phyloP scores from a whole-genome alignment of 805 yeast species.

The Candida suzukii region DNA sequence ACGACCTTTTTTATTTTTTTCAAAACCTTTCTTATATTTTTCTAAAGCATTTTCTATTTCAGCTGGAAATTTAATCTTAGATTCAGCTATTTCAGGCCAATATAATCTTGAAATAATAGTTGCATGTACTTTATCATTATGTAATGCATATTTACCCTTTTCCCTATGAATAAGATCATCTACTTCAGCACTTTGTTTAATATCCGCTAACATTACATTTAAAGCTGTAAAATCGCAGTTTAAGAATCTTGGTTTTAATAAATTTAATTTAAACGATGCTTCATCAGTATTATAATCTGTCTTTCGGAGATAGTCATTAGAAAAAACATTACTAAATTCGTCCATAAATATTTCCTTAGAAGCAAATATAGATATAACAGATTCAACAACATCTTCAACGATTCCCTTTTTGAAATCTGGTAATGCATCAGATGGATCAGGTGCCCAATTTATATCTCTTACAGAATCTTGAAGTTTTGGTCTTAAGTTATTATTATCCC shows the following conservation, averaged over 20 bases:
- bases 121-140: conserved; percentile 35
- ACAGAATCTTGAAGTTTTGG: conserved; percentile 30
- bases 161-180: conserved; percentile 30
- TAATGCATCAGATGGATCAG: conserved; percentile 88
- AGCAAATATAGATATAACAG: conserved; percentile 66
- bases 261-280: conserved; percentile 35
- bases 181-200: conserved; percentile 45
- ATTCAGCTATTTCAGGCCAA: conserved; percentile 62
- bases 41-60: conserved; percentile 34
- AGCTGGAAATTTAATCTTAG: conserved; percentile 42
- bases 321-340: conserved; percentile 57
- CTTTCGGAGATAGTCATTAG: conserved; percentile 43
- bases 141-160: conserved; percentile 3
- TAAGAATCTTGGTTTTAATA: conserved; percentile 59
- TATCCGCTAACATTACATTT: conserved; percentile 80
- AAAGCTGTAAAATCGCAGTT: conserved; percentile 57
- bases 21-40: conserved; percentile 36
- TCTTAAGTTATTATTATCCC: conserved; percentile 22
- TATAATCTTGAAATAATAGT: conserved; percentile 67
- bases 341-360: conserved; percentile 57
- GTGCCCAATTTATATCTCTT: conserved; percentile 57
- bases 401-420: conserved; percentile 65
- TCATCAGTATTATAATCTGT: conserved; percentile 33
- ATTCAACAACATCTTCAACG: conserved; percentile 62
- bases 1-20: conserved; percentile 47